Conservation (phyloP, 805 yeast genomes). For the Cyberlindnera bimundalis region DNA sequence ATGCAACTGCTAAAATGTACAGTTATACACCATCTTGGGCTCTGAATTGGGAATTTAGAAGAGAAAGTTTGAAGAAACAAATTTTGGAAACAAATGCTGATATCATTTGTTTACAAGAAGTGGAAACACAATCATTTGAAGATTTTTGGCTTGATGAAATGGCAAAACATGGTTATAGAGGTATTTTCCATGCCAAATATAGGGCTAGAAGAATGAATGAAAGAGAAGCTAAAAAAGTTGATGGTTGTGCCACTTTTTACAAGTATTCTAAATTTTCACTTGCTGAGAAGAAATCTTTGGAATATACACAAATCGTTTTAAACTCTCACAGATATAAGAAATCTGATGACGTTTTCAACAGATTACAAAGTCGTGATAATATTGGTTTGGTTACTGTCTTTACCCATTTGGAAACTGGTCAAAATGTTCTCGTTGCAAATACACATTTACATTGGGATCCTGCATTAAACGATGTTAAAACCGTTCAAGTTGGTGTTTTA, state of each 20-base stretch:
- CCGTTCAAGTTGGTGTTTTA: slow-evolving; percentile 90
- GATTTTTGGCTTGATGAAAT: slow-evolving; percentile 82
- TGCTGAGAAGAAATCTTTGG: slow-evolving; percentile 68
- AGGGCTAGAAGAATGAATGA: slow-evolving; percentile 88
- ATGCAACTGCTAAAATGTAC: slow-evolving; percentile 89
- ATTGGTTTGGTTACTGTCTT: slow-evolving; percentile 76
- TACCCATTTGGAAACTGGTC: slow-evolving; percentile 70
- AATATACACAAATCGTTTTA: slow-evolving; percentile 79
- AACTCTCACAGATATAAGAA: slow-evolving; percentile 83
- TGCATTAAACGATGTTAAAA: slow-evolving; percentile 89
- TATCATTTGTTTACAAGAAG: slow-evolving; percentile 90
- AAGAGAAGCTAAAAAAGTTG: slow-evolving; percentile 82
- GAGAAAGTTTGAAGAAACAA: slow-evolving; percentile 71
- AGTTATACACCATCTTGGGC: slow-evolving; percentile 98
- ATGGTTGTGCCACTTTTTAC: slow-evolving; percentile 96
- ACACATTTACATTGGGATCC: slow-evolving; percentile 99
- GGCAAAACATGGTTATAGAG: slow-evolving; percentile 71
- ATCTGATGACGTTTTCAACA: slow-evolving; percentile 90
- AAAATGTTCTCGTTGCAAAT: slow-evolving; percentile 70
- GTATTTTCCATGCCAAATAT: slow-evolving; percentile 81
- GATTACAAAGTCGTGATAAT: slow-evolving; percentile 95
- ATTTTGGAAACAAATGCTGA: slow-evolving; percentile 64
- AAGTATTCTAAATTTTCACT: slow-evolving; percentile 65
- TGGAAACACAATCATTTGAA: slow-evolving; percentile 80
- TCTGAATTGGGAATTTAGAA: slow-evolving; percentile 86